phyloP scores from a whole-genome alignment of 2,329 filamentous ascomycete species.

The Allantophomopsis lycopodina region DNA sequence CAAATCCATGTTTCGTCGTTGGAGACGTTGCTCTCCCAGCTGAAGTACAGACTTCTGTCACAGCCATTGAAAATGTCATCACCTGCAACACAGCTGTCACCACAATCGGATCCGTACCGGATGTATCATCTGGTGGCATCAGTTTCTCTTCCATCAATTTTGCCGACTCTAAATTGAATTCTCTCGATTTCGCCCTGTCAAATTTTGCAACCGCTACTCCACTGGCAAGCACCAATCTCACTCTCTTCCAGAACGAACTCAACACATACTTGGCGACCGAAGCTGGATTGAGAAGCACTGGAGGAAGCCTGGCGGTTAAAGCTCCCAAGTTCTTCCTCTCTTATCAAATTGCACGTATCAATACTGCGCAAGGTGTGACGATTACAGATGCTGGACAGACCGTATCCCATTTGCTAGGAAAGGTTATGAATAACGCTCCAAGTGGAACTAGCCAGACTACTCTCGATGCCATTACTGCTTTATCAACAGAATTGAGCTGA shows the following conservation, averaged over 20 bases:
- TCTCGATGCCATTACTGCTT: slow-evolving; percentile 33
- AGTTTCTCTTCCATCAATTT: slow-evolving; percentile 44
- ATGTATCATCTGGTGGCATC: slow-evolving; percentile 35
- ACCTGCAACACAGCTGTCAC: slow-evolving; percentile 32
- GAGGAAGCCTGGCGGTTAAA: slow-evolving; percentile 40
- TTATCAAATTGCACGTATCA: slow-evolving; percentile 43
- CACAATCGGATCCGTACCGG: slow-evolving; percentile 39
- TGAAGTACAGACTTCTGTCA: slow-evolving; percentile 30
- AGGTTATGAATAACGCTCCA: slow-evolving; percentile 38
- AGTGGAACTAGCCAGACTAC: slow-evolving; percentile 30
- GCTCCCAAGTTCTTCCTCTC: slow-evolving; percentile 49
- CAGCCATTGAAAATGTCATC: slow-evolving; percentile 25
- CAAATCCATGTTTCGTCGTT: slow-evolving; percentile 36
- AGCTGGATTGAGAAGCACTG: slow-evolving; percentile 38
- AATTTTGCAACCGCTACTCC: slow-evolving; percentile 36
- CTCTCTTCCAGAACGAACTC: slow-evolving; percentile 35
- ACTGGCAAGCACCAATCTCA: slow-evolving; percentile 33
- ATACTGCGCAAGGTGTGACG: slow-evolving; percentile 41
- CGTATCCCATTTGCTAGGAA: slow-evolving; percentile 41
- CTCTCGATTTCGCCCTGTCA: slow-evolving; percentile 38
- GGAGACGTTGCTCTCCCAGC: slow-evolving; percentile 33
- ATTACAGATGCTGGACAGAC: slow-evolving; percentile 34
- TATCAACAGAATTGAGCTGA: slow-evolving; percentile 12
- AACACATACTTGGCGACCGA: slow-evolving; percentile 46
- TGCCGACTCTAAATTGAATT: slow-evolving; percentile 28